Evolutionary conservation across 345 rosid species (phyloP).

Genomic region (Raphanus raphanistrum): DNA sequence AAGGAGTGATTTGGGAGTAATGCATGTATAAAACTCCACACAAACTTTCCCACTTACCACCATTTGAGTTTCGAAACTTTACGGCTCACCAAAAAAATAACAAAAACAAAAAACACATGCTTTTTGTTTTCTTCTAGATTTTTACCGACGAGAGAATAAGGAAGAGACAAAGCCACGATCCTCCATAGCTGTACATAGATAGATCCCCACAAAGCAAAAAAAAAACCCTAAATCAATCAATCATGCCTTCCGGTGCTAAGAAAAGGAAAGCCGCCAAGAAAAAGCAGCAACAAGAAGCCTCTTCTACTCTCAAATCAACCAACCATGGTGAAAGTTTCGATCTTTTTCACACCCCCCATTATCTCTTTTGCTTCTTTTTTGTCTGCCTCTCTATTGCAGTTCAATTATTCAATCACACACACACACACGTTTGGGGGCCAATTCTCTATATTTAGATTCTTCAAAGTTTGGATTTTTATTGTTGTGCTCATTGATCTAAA

Average conservation of each 20-base stretch:
- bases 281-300: slow-evolving; percentile 59
- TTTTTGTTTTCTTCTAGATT: not conserved
- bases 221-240: not conserved
- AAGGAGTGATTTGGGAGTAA: not conserved
- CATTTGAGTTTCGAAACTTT: slow-evolving; percentile 35
- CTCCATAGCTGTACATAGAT: slow-evolving; percentile 36
- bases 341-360: not conserved
- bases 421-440: not conserved
- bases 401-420: slow-evolving; percentile 35
- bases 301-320: slow-evolving; percentile 40
- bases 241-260: slow-evolving; percentile 89
- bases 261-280: slow-evolving; percentile 93
- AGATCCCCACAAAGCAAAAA: slow-evolving; percentile 22
- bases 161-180: slow-evolving; percentile 31
- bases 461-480: slow-evolving; percentile 23
- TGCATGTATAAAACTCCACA: not conserved
- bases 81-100: not conserved
- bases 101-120: not conserved
- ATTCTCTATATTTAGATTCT: not conserved
- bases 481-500: slow-evolving; percentile 1
- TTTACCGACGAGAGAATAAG: slow-evolving; percentile 21
- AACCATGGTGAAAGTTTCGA: slow-evolving; percentile 41
- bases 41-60: slow-evolving; percentile 28
- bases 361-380: not conserved
- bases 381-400: slow-evolving; percentile 24